A percentile compares a stretch with the other conserved stretches of the same genome.
Evolutionary conservation across 2,329 filamentous ascomycete genomes (phyloP).

Genomic region (Colletotrichum nymphaeae): DNA sequence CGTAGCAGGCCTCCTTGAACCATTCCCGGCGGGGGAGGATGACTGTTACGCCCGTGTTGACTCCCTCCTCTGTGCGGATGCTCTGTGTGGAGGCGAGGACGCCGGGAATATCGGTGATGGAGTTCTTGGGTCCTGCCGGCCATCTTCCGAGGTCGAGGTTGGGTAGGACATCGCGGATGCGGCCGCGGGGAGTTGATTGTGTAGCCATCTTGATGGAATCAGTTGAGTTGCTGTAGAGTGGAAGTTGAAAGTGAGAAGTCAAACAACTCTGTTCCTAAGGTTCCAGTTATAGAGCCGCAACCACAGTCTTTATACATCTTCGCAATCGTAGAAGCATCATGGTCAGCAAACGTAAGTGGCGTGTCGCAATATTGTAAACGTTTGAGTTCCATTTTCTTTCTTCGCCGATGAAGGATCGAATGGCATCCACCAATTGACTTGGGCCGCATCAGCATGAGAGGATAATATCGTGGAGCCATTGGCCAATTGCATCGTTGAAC

Average conservation of each 20-base stretch:
- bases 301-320: background rate
- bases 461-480: background rate
- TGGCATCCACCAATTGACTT: background rate
- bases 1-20: slow-evolving; percentile 57
- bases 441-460: background rate
- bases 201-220: background rate
- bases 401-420: background rate
- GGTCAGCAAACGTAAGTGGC: background rate
- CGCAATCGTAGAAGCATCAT: background rate
- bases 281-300: too few species aligned
- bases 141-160: slow-evolving; percentile 55
- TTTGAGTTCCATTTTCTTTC: background rate
- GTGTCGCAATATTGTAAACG: background rate
- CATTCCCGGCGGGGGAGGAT: slow-evolving; percentile 59
- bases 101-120: slow-evolving; percentile 62
- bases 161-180: slow-evolving; percentile 58
- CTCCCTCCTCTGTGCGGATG: slow-evolving; percentile 48
- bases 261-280: too few species aligned
- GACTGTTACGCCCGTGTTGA: slow-evolving; percentile 63
- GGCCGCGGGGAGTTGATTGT: slow-evolving; percentile 38
- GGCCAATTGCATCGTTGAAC: background rate
- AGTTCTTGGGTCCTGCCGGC: slow-evolving; percentile 58
- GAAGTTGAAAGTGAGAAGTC: background rate
- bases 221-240: background rate
- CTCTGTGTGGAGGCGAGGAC: slow-evolving; percentile 60